Evolutionary conservation across 108 stramenopile species (phyloP), one percentile per base, ranked within the genome.

Genomic region (Skeletonema grethae): DNA sequence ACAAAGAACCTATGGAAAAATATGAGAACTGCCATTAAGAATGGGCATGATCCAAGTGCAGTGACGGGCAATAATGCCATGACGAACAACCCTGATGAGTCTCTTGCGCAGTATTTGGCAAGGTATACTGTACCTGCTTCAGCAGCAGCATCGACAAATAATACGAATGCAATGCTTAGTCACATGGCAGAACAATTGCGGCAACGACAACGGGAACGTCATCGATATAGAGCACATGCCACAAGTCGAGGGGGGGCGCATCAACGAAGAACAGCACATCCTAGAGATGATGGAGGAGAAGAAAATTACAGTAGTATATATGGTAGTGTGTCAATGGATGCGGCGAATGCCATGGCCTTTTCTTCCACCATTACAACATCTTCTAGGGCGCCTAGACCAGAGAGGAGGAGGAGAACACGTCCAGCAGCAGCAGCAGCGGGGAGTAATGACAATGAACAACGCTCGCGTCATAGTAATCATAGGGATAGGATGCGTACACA

Each of bases 11-110:
- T 75, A 8, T 75, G 73, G 73, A 75, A 66, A 45, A 31, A 61
- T 12, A 58, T 75, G 65, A 64, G 73, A n/a, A 32, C 34, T 15
- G 65, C 73, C 39, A 20, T 67, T 29, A 66, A 61, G 43, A 34
- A 39, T 16, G 73, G 73, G 28, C 35, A 30, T n/a, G 73, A 75
- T 75, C 60, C 60, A 18, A 61, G 30, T 53, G 22, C 20, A 0
- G 60, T 31, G 15, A 18, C 34, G 28, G 60, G 18, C 13, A 18
- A 34, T 36, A 18, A 34, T 36, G 50, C 20, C 1, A 9, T 16
- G 5, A 8, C 18, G 6, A n/a, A 6, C 22, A 31, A 61, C n/a
- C 13, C n/a, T 0, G 24, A 32, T 18, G 60, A 25, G 2, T 35
- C 34, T 2, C 35, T 61, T 32, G 60, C 60, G n/a, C 60, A 61